Evolutionary conservation across 1,284 basidiomycete species (phyloP).

Genomic region (Boletellus sp.): DNA sequence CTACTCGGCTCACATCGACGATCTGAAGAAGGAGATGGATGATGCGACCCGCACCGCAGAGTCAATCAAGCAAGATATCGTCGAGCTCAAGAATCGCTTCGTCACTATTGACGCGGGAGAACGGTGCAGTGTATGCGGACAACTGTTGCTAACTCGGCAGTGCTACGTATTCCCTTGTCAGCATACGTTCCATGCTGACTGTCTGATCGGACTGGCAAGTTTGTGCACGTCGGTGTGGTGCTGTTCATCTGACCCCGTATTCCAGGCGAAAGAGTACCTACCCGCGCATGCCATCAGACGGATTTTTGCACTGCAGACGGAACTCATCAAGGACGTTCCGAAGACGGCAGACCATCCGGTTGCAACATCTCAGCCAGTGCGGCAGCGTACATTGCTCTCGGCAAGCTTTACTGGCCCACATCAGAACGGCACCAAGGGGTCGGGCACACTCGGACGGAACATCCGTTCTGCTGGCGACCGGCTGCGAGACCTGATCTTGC

Average conservation of each 20-base stretch:
- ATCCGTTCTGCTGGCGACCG: slow-evolving; percentile 86
- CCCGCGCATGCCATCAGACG: slow-evolving; percentile 77
- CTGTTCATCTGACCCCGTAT: slow-evolving; percentile 7
- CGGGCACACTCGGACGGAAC: slow-evolving; percentile 71
- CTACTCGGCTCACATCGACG: slow-evolving; percentile 90
- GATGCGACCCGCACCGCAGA: slow-evolving; percentile 91
- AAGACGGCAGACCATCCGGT: slow-evolving; percentile 36
- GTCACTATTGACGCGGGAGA: slow-evolving; percentile 89
- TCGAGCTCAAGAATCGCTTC: slow-evolving; percentile 84
- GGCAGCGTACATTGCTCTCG: slow-evolving; percentile 68
- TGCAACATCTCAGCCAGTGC: slow-evolving; percentile 41
- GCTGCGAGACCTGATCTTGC: slow-evolving; percentile 85
- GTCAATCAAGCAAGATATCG: slow-evolving; percentile 90
- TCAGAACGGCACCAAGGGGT: slow-evolving; percentile 57
- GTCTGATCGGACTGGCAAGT: slow-evolving; percentile 84
- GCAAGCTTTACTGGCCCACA: slow-evolving; percentile 61
- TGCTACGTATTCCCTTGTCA: slow-evolving; percentile 99
- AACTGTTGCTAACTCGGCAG: slow-evolving; percentile 78
- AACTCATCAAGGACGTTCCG: slow-evolving; percentile 61
- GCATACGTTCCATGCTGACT: slow-evolving; percentile 94
- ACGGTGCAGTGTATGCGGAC: slow-evolving; percentile 79
- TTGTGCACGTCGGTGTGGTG: neutral
- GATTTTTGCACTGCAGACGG: slow-evolving; percentile 80
- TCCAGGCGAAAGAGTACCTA: slow-evolving; percentile 85
- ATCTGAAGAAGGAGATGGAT: slow-evolving; percentile 93